Evolutionary conservation across 495 filamentous ascomycete species (phyloP), one percentile per base, ranked within the genome.

Genomic region (Lentithecium fluviatile): DNA sequence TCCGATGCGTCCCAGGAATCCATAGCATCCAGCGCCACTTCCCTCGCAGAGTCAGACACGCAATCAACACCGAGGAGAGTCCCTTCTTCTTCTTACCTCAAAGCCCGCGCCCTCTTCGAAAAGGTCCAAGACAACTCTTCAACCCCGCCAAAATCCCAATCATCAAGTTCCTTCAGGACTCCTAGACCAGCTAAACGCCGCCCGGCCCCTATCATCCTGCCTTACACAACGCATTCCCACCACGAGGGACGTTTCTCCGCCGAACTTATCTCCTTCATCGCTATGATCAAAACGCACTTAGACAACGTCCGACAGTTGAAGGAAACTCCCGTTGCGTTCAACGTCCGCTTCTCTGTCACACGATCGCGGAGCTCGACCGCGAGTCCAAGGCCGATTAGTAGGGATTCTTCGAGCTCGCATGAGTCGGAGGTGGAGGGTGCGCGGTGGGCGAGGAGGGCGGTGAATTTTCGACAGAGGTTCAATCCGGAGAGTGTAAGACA

Each of bases 1-100:
- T 67, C 59, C 11, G 45, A 55, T 36, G 21, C 58, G 6, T 63
- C 59, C 13, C 24, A 60, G 15, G 36, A 58, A 15, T 67, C 64
- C 32, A 29, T 49, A 10, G 25, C 49, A n/a, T 50, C 59, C 0
- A 60, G 21, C 13, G 50, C 42, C 10, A 67, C 64, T 10, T 67
- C 64, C 1, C 25, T 57, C 17, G 47, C 38, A 7, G 59, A 51
- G 10, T 45, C 57, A 20, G 60, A 58, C 11, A 38, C 42, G 15
- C 11, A 55, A 42, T 12, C 40, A 7, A 45, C 45, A 7, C 24
- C 38, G 0, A 55, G 10, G 42, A 46, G 20, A 32, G n/a, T n/a
- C n/a, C n/a, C n/a, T n/a, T 32, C 29, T 10, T 10, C 29, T 10
- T 3, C 29, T 32, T 32, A 32, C 10, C 29, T 32, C 29, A 32